Percentiles rank a stretch among this genome's conserved stretches.
These are phyloP conservation scores for Ustilago shanxiensis DNA, from an alignment of 1,284 basidiomycete genomes.

Conservation along the genomic window DNA sequence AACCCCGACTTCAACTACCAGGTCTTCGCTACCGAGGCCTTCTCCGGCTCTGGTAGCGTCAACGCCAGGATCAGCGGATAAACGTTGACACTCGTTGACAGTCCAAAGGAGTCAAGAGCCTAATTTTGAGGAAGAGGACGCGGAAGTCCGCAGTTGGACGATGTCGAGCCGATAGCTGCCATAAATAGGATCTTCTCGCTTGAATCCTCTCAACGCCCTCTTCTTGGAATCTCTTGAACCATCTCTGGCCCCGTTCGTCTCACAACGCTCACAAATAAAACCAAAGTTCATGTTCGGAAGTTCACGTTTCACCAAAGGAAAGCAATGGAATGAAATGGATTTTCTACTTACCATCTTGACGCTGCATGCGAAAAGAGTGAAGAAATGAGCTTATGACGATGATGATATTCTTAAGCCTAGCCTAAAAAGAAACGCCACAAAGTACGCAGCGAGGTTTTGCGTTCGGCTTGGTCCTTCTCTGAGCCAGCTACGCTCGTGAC, in stretches of 20 bases:
- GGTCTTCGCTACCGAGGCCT: constrained; percentile 49
- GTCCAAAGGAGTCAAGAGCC: too few species aligned
- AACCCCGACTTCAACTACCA: constrained; percentile 45
- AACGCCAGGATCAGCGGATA: constrained; percentile 26
- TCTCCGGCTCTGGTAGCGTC: constrained; percentile 21
- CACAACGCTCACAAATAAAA: not conserved
- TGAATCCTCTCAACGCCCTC: too few species aligned
- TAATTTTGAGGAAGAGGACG: not conserved
- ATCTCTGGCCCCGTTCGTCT: not conserved
- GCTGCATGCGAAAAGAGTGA: not conserved
- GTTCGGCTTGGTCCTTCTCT: not conserved
- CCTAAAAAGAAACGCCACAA: constrained; percentile 2
- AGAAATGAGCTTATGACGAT: not conserved
- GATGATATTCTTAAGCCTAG: not conserved
- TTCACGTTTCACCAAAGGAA: not conserved
- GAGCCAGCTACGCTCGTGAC: not conserved
- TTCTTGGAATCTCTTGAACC: not conserved
- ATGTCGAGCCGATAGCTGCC: not conserved
- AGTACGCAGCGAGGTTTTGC: constrained; percentile 5
- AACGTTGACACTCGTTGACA: not conserved
- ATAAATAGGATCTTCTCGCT: not conserved
- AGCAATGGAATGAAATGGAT: not conserved
- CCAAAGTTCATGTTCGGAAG: not conserved
- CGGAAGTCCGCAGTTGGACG: too few species aligned
- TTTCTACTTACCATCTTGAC: not conserved